Percentiles rank a stretch among this genome's conserved stretches.
Conservation (phyloP, 164 flowering plant genomes). For the Taxillus chinensis region DNA sequence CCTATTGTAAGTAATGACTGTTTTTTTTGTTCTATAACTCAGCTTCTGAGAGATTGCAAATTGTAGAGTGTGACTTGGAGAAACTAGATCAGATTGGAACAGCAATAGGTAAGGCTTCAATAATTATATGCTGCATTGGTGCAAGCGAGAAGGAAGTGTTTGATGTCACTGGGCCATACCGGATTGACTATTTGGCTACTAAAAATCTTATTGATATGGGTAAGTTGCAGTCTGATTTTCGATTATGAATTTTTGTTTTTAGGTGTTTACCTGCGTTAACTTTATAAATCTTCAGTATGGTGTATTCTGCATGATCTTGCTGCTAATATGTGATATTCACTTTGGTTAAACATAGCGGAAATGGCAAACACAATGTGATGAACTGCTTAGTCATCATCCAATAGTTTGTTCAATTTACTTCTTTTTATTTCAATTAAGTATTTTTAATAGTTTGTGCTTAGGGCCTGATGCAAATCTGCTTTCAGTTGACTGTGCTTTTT, state of each 20-base stretch:
- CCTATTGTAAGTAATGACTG: constrained; percentile 29
- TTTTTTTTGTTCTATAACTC: constrained; percentile 74
- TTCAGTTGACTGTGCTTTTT: no score
- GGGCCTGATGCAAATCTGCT: no score
- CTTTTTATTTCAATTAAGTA: no score
- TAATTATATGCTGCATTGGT: constrained; percentile 91
- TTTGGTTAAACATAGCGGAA: no score
- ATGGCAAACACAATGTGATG: no score
- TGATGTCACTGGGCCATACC: constrained; percentile 86
- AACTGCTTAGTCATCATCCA: no score
- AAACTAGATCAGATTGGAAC: constrained; percentile 44
- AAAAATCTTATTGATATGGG: constrained; percentile 91
- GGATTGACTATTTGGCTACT: constrained; percentile 83
- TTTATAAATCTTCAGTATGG: no score
- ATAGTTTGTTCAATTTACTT: no score
- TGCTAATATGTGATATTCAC: no score
- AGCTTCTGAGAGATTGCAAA: constrained; percentile 92
- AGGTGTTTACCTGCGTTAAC: background rate
- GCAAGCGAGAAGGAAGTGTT: constrained; percentile 94
- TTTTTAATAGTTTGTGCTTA: no score
- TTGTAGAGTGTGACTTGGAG: constrained; percentile 95
- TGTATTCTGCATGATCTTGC: no score
- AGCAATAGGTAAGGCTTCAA: constrained; percentile 70
- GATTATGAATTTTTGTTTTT: background rate
- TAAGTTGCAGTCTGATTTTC: constrained; percentile 12